A percentile compares a stretch with the other conserved stretches of the same genome.
Evolutionary conservation across 345 rosid species (phyloP).

Genomic region (Odontarrhena argentea): DNA sequence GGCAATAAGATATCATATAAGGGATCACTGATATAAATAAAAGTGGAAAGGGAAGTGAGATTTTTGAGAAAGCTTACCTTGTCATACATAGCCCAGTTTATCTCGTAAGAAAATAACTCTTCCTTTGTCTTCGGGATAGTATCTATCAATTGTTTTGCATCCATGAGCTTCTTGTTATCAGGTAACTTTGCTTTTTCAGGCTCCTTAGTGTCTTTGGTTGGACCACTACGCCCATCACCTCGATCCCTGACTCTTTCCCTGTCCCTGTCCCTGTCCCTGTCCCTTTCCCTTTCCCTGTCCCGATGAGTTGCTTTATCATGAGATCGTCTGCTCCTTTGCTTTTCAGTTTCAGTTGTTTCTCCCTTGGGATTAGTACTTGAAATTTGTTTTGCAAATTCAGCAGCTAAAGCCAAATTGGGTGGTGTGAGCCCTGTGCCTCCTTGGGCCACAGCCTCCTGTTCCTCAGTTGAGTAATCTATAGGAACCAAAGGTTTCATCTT

Average conservation of each 20-base stretch:
- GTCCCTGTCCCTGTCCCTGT: conserved; percentile 45
- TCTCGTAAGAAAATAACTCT: conserved; percentile 84
- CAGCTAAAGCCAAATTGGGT: conserved; percentile 87
- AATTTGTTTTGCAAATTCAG: conserved; percentile 89
- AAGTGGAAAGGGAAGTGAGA: conserved; percentile 9
- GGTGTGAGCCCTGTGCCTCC: conserved; percentile 62
- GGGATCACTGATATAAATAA: background rate
- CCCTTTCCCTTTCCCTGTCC: conserved; percentile 59
- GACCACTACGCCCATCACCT: conserved; percentile 53
- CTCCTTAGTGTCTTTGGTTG: conserved; percentile 38
- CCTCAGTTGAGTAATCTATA: conserved; percentile 93
- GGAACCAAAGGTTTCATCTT: conserved; percentile 98
- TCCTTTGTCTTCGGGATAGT: conserved; percentile 98
- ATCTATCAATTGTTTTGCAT: conserved; percentile 96
- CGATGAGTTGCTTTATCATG: conserved; percentile 72
- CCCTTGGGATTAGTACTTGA: conserved; percentile 68
- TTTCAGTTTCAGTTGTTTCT: conserved; percentile 70
- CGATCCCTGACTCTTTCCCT: conserved; percentile 66
- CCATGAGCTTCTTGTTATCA: conserved; percentile 82
- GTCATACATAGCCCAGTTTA: conserved; percentile 90
- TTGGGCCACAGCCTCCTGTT: conserved; percentile 72
- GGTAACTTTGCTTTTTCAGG: conserved; percentile 62
- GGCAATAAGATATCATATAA: conserved; percentile 1
- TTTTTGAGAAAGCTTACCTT: conserved; percentile 54
- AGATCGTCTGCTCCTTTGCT: conserved; percentile 74